Percentiles rank a stretch among this genome's conserved stretches.
These are phyloP conservation scores for Boletus vinaceobasis DNA, from an alignment of 768 basidiomycete genomes.

Conservation along the genomic window DNA sequence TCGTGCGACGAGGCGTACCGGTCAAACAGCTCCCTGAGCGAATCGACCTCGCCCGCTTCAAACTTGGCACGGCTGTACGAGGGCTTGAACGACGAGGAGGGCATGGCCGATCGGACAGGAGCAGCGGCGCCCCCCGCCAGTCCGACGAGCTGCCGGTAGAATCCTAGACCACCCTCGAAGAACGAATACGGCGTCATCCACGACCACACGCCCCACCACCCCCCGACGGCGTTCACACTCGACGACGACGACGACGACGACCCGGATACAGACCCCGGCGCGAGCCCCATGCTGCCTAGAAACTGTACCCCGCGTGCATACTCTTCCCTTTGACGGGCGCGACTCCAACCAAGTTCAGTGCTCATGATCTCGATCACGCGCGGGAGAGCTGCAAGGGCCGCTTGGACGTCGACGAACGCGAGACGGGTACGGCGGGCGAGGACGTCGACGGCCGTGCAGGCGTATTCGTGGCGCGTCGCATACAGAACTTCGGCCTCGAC, in stretches of 20 bases:
- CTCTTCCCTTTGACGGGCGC: slow-evolving; percentile 55
- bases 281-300: slow-evolving; percentile 83
- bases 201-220: slow-evolving; percentile 7
- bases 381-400: slow-evolving; percentile 80
- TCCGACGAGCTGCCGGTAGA: slow-evolving; percentile 23
- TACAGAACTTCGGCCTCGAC: slow-evolving; percentile 94
- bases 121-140: slow-evolving; percentile 1
- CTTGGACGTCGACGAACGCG: slow-evolving; percentile 88
- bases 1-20: not conserved
- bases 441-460: slow-evolving; percentile 87
- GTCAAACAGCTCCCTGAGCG: slow-evolving; percentile 38
- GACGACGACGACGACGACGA: not conserved
- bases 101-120: not conserved
- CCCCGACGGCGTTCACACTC: not conserved
- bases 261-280: slow-evolving; percentile 33
- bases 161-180: not conserved
- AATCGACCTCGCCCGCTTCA: slow-evolving; percentile 47
- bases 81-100: slow-evolving; percentile 12
- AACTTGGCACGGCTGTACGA: slow-evolving; percentile 52
- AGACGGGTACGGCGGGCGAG: slow-evolving; percentile 91
- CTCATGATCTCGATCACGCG: slow-evolving; percentile 90
- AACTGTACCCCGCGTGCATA: slow-evolving; percentile 58
- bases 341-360: slow-evolving; percentile 76
- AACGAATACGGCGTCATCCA: not conserved
- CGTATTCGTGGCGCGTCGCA: slow-evolving; percentile 87